Conservation (phyloP, 345 rosid genomes). For the Citrus glauca region DNA sequence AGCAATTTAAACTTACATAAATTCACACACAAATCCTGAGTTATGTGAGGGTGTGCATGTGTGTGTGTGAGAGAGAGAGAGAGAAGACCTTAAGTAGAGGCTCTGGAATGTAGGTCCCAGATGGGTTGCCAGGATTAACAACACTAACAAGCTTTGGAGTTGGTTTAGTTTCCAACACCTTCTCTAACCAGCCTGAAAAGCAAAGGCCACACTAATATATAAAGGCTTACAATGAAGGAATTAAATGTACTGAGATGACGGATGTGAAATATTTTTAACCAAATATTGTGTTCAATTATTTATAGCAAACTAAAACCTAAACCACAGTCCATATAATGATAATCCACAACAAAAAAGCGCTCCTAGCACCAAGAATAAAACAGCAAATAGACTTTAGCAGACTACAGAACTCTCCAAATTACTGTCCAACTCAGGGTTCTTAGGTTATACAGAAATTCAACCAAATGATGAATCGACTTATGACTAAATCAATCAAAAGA, state of each 20-base stretch:
- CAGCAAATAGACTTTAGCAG: too few species aligned
- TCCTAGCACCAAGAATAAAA: background rate
- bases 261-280: background rate
- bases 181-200: constrained; percentile 81
- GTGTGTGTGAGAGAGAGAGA: background rate
- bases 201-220: constrained; percentile 14
- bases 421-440: background rate
- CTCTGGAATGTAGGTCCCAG: constrained; percentile 87
- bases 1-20: background rate
- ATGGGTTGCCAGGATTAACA: constrained; percentile 95
- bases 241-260: background rate
- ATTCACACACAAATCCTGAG: background rate
- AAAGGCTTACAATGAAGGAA: background rate
- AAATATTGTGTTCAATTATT: background rate
- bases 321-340: background rate
- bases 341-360: background rate
- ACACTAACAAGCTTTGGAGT: constrained; percentile 88
- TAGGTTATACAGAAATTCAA: background rate
- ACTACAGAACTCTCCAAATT: background rate
- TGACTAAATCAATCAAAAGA: background rate
- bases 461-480: background rate
- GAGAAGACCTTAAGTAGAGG: constrained; percentile 69
- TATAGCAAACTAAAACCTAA: background rate
- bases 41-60: background rate
- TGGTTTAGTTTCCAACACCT: constrained; percentile 59